Evolutionary conservation across 2,329 filamentous ascomycete species (phyloP).

Genomic region (Cucurbitaria berberidis): DNA sequence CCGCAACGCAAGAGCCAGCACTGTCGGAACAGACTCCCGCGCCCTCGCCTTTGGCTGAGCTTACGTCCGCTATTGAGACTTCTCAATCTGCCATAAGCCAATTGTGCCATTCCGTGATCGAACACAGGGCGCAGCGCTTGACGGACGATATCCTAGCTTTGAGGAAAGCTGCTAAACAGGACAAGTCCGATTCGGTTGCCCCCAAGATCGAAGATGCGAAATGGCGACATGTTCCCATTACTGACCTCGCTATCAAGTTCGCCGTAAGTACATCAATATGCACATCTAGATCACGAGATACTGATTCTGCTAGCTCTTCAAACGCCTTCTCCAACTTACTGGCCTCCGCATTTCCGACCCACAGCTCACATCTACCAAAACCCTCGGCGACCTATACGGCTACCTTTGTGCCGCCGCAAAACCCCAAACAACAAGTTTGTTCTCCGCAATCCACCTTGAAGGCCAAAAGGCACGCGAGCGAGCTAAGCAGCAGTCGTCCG

Average conservation of each 20-base stretch:
- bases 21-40: neutral
- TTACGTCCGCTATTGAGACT: constrained; percentile 5
- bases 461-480: constrained; percentile 27
- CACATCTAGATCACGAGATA: neutral
- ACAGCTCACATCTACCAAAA: constrained; percentile 56
- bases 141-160: constrained; percentile 22
- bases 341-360: constrained; percentile 76
- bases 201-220: constrained; percentile 18
- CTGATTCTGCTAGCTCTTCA: constrained; percentile 68
- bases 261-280: constrained; percentile 34
- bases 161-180: constrained; percentile 17
- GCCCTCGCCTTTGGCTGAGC: constrained; percentile 2
- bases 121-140: constrained; percentile 19
- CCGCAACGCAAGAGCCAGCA: constrained; percentile 4
- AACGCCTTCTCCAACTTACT: constrained; percentile 82
- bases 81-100: constrained; percentile 5
- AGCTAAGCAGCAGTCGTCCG: constrained; percentile 11
- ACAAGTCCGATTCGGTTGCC: constrained; percentile 10
- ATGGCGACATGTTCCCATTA: constrained; percentile 38
- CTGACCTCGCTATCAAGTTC: constrained; percentile 41
- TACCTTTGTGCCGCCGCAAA: constrained; percentile 44
- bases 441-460: constrained; percentile 59
- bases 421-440: constrained; percentile 62
- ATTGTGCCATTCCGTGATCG: constrained; percentile 18
- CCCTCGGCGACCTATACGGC: constrained; percentile 48